These are phyloP conservation scores for Ogataea neopini DNA, from an alignment of 805 yeast genomes.

Conservation along the genomic window DNA sequence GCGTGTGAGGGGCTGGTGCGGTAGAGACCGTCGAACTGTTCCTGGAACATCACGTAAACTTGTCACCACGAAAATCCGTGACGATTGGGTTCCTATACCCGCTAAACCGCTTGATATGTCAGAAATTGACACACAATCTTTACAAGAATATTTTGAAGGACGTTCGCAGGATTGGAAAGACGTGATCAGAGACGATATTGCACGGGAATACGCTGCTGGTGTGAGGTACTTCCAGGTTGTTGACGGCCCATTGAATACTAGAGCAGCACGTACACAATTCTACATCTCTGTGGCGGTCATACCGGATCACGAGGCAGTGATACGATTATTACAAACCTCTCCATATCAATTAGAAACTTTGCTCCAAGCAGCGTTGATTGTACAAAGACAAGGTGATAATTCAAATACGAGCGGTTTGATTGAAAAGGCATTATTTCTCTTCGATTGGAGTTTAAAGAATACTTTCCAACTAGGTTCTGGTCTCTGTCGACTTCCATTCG, in stretches of 20 bases:
- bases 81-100: slow-evolving; percentile 76
- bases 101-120: slow-evolving; percentile 63
- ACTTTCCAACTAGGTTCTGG: slow-evolving; percentile 59
- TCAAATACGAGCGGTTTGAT: slow-evolving; percentile 71
- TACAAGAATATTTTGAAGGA: slow-evolving; percentile 37
- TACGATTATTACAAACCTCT: slow-evolving; percentile 53
- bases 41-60: slow-evolving; percentile 76
- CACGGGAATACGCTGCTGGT: slow-evolving; percentile 42
- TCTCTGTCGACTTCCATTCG: slow-evolving; percentile 71
- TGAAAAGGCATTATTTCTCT: slow-evolving; percentile 76
- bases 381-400: slow-evolving; percentile 75
- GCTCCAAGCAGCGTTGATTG: slow-evolving; percentile 74
- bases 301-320: slow-evolving; percentile 78
- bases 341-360: slow-evolving; percentile 81
- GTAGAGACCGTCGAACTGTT: slow-evolving; percentile 66
- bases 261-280: slow-evolving; percentile 43
- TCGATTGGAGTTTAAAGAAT: slow-evolving; percentile 70
- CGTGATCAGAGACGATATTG: slow-evolving; percentile 43
- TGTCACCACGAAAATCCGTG: slow-evolving; percentile 68
- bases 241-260: slow-evolving; percentile 30
- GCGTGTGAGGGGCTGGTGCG: slow-evolving; percentile 82
- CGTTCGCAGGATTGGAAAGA: slow-evolving; percentile 50
- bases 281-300: slow-evolving; percentile 65
- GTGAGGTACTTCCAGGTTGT: slow-evolving; percentile 58
- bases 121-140: slow-evolving; percentile 43